Conservation (phyloP, 1,284 basidiomycete species). For the Sporisorium exsertum region DNA sequence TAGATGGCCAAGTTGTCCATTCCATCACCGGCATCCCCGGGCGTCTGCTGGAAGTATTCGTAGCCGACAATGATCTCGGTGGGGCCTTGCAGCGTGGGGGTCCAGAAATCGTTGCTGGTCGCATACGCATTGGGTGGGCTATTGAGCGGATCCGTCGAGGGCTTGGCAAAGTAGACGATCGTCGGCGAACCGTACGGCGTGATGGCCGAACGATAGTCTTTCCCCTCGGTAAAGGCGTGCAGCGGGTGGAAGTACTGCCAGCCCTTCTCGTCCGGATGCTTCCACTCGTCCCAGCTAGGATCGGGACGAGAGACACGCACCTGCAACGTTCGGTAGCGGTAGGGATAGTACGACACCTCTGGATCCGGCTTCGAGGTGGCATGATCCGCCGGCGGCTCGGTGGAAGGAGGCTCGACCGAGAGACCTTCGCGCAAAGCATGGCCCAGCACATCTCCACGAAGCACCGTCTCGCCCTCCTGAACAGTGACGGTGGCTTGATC, state of each 20-base stretch:
- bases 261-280: conserved; percentile 40
- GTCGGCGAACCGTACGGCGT: conserved; percentile 55
- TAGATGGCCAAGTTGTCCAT: conserved; percentile 59
- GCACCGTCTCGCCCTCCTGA: conserved; percentile 44
- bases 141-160: conserved; percentile 36
- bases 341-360: conserved; percentile 49
- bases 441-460: conserved; percentile 52
- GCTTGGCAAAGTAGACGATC: conserved; percentile 52
- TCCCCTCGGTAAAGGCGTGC: conserved; percentile 50
- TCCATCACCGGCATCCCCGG: conserved; percentile 55
- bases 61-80: conserved; percentile 57
- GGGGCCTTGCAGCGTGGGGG: conserved; percentile 38
- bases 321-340: conserved; percentile 53
- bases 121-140: conserved; percentile 45
- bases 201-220: conserved; percentile 40
- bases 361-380: conserved; percentile 27
- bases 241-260: conserved; percentile 63
- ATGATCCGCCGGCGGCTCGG: conserved; percentile 53
- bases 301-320: conserved; percentile 58
- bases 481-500: conserved; percentile 26
- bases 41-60: conserved; percentile 57
- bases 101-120: conserved; percentile 53
- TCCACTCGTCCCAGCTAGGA: conserved; percentile 46
- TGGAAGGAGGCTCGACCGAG: conserved; percentile 33
- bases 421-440: conserved; percentile 40